These are phyloP conservation scores for Leersia perrieri DNA, from an alignment of 176 grass and related monocot genomes.

Conservation along the genomic window DNA sequence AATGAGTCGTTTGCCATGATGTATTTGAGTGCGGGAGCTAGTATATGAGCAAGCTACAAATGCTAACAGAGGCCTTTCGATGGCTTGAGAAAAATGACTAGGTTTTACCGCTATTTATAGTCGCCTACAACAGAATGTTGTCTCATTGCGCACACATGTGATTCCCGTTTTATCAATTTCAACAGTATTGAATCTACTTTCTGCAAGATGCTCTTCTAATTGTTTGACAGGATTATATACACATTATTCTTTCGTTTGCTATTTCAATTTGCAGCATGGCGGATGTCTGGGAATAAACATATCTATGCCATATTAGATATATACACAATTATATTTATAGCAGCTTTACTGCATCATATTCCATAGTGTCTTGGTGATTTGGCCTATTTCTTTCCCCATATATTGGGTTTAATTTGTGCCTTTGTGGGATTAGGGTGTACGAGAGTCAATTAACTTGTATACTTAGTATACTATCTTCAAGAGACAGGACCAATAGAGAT, in stretches of 20 bases:
- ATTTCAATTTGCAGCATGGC: conserved; percentile 6
- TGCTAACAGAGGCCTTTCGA: conserved; percentile 29
- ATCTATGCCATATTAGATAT: conserved; percentile 16
- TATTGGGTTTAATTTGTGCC: no score
- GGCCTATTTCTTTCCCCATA: background rate
- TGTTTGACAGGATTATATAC: conserved; percentile 32
- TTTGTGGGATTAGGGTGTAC: no score
- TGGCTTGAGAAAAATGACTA: conserved; percentile 22
- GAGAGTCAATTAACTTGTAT: background rate
- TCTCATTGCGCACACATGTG: conserved; percentile 9
- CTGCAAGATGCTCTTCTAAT: conserved; percentile 38
- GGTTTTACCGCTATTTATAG: conserved; percentile 41
- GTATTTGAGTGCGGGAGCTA: conserved; percentile 5
- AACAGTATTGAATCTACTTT: conserved; percentile 15
- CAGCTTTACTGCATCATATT: conserved; percentile 15
- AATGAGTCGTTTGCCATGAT: conserved; percentile 69
- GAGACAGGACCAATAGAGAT: no score
- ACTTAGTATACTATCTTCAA: background rate
- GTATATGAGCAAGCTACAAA: conserved; percentile 20
- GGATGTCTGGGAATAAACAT: conserved; percentile 19
- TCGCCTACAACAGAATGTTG: background rate
- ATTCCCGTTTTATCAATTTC: conserved; percentile 20
- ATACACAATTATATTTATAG: background rate
- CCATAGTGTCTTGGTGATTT: background rate
- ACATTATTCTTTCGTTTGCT: background rate